phyloP scores from a whole-genome alignment of 192 early-diverging fungal species.

The Backusella australiensis region DNA sequence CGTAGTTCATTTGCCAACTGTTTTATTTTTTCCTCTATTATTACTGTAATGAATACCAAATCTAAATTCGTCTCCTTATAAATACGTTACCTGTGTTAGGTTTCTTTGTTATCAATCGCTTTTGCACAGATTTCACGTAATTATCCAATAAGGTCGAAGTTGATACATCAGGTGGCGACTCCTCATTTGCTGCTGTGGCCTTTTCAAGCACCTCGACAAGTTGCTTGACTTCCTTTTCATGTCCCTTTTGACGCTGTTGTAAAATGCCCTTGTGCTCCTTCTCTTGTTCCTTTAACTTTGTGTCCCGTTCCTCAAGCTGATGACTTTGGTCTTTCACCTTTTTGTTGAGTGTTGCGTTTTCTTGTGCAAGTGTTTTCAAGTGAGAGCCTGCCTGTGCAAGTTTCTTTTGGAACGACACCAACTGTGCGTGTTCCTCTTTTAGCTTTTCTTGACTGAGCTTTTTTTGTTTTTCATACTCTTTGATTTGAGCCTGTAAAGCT shows the following conservation, averaged over 20 bases:
- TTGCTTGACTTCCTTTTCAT: background rate
- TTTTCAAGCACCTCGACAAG: background rate
- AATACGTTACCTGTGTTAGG: background rate
- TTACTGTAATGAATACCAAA: background rate
- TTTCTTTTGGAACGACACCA: constrained; percentile 24
- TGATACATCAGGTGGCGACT: constrained; percentile 1
- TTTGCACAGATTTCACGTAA: constrained; percentile 13
- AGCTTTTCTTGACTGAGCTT: background rate
- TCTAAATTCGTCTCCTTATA: background rate
- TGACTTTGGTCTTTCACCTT: background rate
- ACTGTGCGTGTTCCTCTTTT: constrained; percentile 13
- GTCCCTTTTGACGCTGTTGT: background rate
- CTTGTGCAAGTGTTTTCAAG: constrained; percentile 30
- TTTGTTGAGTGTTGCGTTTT: constrained; percentile 14
- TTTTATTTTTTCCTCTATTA: constrained; percentile 2
- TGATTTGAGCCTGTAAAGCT: background rate
- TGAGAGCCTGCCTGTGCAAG: constrained; percentile 33
- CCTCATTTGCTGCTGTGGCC: background rate
- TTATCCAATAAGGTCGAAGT: constrained; percentile 4
- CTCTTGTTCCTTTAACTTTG: background rate
- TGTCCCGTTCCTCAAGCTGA: background rate
- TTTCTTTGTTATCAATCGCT: background rate
- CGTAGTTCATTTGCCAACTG: background rate
- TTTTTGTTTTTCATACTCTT: background rate
- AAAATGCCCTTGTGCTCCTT: background rate